Evolutionary conservation across 176 grass and related monocot genomes (phyloP).

Genomic region (Elymus sibiricus): DNA sequence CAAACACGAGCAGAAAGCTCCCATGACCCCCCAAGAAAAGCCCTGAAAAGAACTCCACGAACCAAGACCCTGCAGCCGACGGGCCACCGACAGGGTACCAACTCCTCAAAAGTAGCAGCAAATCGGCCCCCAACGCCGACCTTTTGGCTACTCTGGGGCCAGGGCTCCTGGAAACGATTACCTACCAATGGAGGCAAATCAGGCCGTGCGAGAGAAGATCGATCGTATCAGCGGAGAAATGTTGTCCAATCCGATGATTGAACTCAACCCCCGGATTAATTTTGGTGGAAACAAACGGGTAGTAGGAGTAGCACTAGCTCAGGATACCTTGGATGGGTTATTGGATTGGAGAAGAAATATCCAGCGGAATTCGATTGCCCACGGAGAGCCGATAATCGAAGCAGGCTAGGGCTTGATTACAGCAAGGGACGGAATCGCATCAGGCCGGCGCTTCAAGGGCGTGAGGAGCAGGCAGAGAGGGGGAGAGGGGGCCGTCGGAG

Average conservation of each 20-base stretch:
- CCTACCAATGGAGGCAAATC: conserved; percentile 23
- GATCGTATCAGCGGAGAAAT: not conserved
- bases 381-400: not conserved
- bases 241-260: not conserved
- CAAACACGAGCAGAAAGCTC: conserved; percentile 81
- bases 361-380: not conserved
- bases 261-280: not conserved
- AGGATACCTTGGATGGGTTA: not conserved
- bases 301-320: not conserved
- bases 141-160: not conserved
- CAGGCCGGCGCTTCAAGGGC: not conserved
- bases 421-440: not conserved
- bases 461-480: not conserved
- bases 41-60: conserved; percentile 17
- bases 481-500: not conserved
- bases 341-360: not conserved
- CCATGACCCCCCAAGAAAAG: conserved; percentile 48
- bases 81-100: not conserved
- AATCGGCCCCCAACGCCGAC: not conserved
- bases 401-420: not conserved
- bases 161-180: not conserved
- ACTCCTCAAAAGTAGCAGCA: not conserved
- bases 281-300: not conserved
- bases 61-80: not conserved
- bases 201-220: not conserved